Evolutionary conservation across 805 yeast genomes (phyloP).

Genomic region (Starmerella geochares): DNA sequence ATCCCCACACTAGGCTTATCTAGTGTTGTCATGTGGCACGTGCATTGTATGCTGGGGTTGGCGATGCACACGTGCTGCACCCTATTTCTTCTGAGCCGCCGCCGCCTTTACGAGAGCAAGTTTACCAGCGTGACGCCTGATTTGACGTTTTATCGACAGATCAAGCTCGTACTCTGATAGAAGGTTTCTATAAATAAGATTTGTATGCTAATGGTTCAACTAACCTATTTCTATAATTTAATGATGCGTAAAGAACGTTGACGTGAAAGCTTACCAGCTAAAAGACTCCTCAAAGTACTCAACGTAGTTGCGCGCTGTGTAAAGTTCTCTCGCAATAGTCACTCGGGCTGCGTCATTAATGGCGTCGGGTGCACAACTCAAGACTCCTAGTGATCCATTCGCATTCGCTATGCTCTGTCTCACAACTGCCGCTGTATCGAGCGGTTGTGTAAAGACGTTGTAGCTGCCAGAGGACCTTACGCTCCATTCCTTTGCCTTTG

Average conservation of each 20-base stretch:
- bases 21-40: too few species aligned
- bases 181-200: too few species aligned
- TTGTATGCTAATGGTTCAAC: too few species aligned
- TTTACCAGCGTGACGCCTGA: too few species aligned
- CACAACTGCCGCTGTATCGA: constrained; percentile 28
- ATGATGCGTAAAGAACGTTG: not conserved
- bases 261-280: constrained; percentile 30
- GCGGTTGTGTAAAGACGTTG: not conserved
- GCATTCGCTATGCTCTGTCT: constrained; percentile 32
- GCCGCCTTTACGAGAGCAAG: too few species aligned
- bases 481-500: not conserved
- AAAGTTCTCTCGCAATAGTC: constrained; percentile 37
- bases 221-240: not conserved
- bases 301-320: constrained; percentile 38
- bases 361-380: constrained; percentile 52
- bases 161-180: too few species aligned
- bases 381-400: constrained; percentile 40
- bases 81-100: too few species aligned
- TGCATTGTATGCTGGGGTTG: too few species aligned
- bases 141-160: too few species aligned
- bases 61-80: too few species aligned
- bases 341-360: constrained; percentile 51
- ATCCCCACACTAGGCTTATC: too few species aligned
- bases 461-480: not conserved
- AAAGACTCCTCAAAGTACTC: constrained; percentile 64